Percentiles rank a stretch among this genome's conserved stretches.
phyloP scores from a whole-genome alignment of 2,329 filamentous ascomycete species.

The Penicillium sp. region DNA sequence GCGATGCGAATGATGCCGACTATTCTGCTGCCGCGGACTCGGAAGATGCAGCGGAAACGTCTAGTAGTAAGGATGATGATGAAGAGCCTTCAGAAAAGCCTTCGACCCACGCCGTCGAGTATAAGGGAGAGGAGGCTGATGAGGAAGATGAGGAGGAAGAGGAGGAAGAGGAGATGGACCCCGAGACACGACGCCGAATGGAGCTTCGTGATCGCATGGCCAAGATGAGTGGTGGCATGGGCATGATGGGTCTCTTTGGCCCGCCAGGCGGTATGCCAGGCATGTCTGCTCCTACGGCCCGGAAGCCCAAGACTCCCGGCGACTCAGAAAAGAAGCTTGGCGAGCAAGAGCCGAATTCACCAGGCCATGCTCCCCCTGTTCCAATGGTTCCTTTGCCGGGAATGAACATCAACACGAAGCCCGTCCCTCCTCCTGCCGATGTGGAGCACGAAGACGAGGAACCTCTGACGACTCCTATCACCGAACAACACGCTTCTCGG shows the following conservation, averaged over 20 bases:
- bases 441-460: constrained; percentile 51
- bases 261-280: constrained; percentile 61
- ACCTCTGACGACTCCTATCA: constrained; percentile 39
- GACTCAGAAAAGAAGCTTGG: constrained; percentile 34
- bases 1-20: constrained; percentile 62
- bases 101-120: constrained; percentile 28
- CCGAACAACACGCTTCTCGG: constrained; percentile 41
- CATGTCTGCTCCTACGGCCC: constrained; percentile 48
- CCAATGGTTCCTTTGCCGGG: constrained; percentile 57
- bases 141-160: constrained; percentile 73
- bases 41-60: constrained; percentile 58
- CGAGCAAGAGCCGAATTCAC: constrained; percentile 30
- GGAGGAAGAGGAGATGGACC: constrained; percentile 80
- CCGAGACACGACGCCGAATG: constrained; percentile 76
- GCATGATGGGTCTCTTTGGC: constrained; percentile 91
- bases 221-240: constrained; percentile 97
- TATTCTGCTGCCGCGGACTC: constrained; percentile 61
- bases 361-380: constrained; percentile 41
- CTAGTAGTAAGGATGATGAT: constrained; percentile 69
- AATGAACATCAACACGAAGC: constrained; percentile 53
- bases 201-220: constrained; percentile 94
- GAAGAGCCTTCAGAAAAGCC: constrained; percentile 52
- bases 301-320: constrained; percentile 48
- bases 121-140: constrained; percentile 42
- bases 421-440: constrained; percentile 42